Evolutionary conservation across 1,139 yeast genomes (phyloP).

Genomic region (Geotrichum fermentans): DNA sequence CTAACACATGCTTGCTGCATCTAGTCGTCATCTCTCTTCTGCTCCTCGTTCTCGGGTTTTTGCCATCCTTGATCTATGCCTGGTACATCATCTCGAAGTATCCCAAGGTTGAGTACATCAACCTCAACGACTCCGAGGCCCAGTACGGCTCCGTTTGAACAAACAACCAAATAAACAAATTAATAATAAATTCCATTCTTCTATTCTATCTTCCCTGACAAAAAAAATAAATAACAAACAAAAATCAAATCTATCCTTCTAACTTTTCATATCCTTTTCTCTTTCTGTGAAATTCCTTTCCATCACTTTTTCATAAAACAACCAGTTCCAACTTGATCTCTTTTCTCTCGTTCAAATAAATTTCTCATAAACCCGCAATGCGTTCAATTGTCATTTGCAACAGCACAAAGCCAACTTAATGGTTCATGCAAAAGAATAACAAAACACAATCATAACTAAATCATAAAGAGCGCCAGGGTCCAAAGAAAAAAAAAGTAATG

Average conservation of each 20-base stretch:
- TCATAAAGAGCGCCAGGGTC: constrained; percentile 1
- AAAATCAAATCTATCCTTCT: constrained; percentile 9
- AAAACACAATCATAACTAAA: too few species aligned
- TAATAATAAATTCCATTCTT: constrained; percentile 9
- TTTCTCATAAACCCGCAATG: not conserved
- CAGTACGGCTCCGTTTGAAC: constrained; percentile 16
- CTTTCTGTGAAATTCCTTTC: not conserved
- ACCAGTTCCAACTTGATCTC: not conserved
- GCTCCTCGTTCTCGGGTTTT: constrained; percentile 64
- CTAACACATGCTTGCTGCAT: too few species aligned
- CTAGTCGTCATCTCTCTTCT: constrained; percentile 60
- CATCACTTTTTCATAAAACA: not conserved
- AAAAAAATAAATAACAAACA: not conserved
- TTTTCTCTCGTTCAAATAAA: not conserved
- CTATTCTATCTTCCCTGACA: constrained; percentile 13
- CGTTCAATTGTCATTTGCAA: not conserved
- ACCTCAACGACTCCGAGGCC: constrained; percentile 8
- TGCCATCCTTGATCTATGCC: constrained; percentile 56
- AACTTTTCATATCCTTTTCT: constrained; percentile 3
- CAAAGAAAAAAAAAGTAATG: constrained; percentile 8
- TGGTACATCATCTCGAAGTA: constrained; percentile 39
- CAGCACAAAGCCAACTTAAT: constrained; percentile 16
- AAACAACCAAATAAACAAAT: not conserved
- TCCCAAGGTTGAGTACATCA: constrained; percentile 26
- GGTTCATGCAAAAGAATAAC: constrained; percentile 15